Evolutionary conservation across 345 rosid genomes (phyloP), one percentile per base, ranked within the genome.

Genomic region (Syzygium grande): DNA sequence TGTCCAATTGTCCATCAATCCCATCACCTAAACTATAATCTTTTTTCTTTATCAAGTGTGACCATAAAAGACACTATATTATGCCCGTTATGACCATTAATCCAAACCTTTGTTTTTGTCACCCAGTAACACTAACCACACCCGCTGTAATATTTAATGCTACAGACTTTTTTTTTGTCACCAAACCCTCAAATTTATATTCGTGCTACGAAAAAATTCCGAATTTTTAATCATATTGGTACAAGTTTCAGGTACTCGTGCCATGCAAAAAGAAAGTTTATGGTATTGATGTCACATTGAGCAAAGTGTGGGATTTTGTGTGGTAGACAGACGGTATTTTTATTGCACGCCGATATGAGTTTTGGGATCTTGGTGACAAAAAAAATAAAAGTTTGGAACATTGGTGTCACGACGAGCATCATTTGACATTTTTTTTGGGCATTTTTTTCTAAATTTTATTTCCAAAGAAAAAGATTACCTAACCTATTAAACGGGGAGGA

Each of bases 341-440:
- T 11, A 2, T 27, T 3, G 5, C 16, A 13, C 6, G 30, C 7
- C 7, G 2, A 9, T 56, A 23, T 56, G 1, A 56, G 2, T 23
- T 22, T 56, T 23, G 61, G 12, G 12, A 4, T 56, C 11, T 23
- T 56, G 12, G 5, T 21, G 11, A 22, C 11, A 11, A 13, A 7
- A 7, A 7, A 29, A 30, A 30, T 15, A 4, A 30, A 30, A 25
- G 1, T 58, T 11, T 2, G 15, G 63, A 2, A 13, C 63, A 58
- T 25, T 58, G 51, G 51, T 9, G 9, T 30, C 0, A 10, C 1
- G 6, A 17, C 2, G 0, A 30, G 23, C 1, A 30, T 30, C 34
- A 1, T 17, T 68, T 68, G 49, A 68, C 9, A 34, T 2, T 68
- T 4, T 30, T 5, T 68, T 15, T 6, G 16, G 23, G 43, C 8